Percentiles rank a stretch among this genome's conserved stretches.
These are phyloP conservation scores for Candida dajiaensis DNA, from an alignment of 805 yeast genomes.

Conservation along the genomic window DNA sequence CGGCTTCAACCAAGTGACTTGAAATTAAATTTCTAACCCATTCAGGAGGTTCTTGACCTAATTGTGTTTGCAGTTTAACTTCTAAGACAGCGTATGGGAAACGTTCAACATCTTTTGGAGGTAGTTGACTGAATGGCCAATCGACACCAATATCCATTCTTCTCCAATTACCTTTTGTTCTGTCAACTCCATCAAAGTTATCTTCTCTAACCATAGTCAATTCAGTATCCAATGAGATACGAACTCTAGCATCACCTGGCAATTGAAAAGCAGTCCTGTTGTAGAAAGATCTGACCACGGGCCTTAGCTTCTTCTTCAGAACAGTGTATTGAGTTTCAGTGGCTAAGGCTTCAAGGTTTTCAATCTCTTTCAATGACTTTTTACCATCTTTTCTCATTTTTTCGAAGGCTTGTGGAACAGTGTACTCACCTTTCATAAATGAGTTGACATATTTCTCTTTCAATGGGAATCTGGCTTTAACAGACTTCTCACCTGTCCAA, in stretches of 20 bases:
- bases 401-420: slow-evolving; percentile 86
- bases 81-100: slow-evolving; percentile 98
- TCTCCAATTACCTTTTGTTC: slow-evolving; percentile 95
- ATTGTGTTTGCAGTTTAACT: slow-evolving; percentile 93
- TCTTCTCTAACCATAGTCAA: slow-evolving; percentile 97
- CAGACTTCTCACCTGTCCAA: slow-evolving; percentile 99
- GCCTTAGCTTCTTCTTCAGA: slow-evolving; percentile 77
- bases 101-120: slow-evolving; percentile 80
- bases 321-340: slow-evolving; percentile 89
- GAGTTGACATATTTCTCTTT: slow-evolving; percentile 88
- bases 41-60: slow-evolving; percentile 98
- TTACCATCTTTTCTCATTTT: slow-evolving; percentile 91
- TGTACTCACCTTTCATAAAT: slow-evolving; percentile 75
- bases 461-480: slow-evolving; percentile 89
- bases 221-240: slow-evolving; percentile 96
- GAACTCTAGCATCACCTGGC: slow-evolving; percentile 98
- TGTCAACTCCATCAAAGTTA: slow-evolving; percentile 85
- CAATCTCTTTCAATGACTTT: slow-evolving; percentile 81
- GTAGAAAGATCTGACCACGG: slow-evolving; percentile 93
- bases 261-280: slow-evolving; percentile 98
- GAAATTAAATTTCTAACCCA: slow-evolving; percentile 94
- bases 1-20: slow-evolving; percentile 94
- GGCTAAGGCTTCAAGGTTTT: slow-evolving; percentile 86
- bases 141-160: slow-evolving; percentile 98
- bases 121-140: slow-evolving; percentile 85